Evolutionary conservation across 495 filamentous ascomycete species (phyloP).

Genomic region (Penicillium malachiteum): DNA sequence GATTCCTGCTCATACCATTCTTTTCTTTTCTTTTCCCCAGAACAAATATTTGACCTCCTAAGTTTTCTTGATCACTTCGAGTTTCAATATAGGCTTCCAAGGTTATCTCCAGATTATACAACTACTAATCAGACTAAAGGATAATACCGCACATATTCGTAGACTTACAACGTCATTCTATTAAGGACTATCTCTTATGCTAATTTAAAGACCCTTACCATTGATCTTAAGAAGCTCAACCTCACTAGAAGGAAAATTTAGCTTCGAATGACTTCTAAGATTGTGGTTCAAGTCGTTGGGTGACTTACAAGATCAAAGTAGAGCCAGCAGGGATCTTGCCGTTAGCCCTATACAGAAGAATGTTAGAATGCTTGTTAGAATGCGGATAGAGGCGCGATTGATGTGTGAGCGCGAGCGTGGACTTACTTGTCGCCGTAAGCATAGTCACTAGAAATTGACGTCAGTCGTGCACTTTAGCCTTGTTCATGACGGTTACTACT

Average conservation of each 20-base stretch:
- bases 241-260: constrained; percentile 32
- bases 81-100: too few species aligned
- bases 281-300: too few species aligned
- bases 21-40: too few species aligned
- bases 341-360: constrained; percentile 53
- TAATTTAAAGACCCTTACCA: constrained; percentile 5
- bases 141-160: too few species aligned
- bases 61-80: too few species aligned
- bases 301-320: constrained; percentile 49
- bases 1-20: too few species aligned
- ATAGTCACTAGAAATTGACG: constrained; percentile 57
- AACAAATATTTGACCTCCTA: too few species aligned
- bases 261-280: too few species aligned
- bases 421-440: constrained; percentile 71
- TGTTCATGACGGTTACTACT: constrained; percentile 21
- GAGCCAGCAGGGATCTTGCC: constrained; percentile 47
- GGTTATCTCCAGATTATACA: too few species aligned
- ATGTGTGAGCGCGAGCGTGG: background rate
- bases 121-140: too few species aligned
- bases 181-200: background rate
- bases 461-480: background rate
- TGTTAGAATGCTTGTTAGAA: constrained; percentile 6
- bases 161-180: too few species aligned
- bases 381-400: too few species aligned
- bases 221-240: constrained; percentile 47